A percentile compares a stretch with the other conserved stretches of the same genome.
phyloP scores from a whole-genome alignment of 2,329 filamentous ascomycete genomes.

The Diaporthe batatas region DNA sequence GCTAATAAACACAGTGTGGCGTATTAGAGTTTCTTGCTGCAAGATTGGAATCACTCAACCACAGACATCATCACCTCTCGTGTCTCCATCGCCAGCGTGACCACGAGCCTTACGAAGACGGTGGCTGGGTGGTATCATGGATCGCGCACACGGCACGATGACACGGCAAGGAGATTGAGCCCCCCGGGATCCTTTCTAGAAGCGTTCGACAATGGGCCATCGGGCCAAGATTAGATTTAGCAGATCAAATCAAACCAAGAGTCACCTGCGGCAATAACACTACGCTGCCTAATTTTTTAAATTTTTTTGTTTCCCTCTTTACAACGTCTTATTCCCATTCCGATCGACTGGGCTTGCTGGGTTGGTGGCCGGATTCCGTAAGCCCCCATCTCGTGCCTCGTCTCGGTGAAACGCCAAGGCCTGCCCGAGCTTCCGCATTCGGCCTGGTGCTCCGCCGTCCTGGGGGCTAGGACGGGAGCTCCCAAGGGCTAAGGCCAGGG shows the following conservation, averaged over 20 bases:
- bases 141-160: slow-evolving; percentile 9
- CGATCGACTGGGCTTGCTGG: slow-evolving; percentile 24
- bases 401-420: slow-evolving; percentile 34
- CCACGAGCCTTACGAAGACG: neutral
- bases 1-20: neutral
- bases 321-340: neutral
- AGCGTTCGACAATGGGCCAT: slow-evolving; percentile 1
- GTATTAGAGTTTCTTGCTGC: slow-evolving; percentile 21
- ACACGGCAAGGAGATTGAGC: slow-evolving; percentile 25
- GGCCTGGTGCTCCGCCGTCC: slow-evolving; percentile 20
- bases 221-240: neutral
- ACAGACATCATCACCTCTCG: neutral
- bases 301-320: neutral
- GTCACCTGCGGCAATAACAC: neutral
- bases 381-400: slow-evolving; percentile 21
- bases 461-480: neutral
- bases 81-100: neutral
- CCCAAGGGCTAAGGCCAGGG: too few species aligned
- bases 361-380: slow-evolving; percentile 10
- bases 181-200: slow-evolving; percentile 7
- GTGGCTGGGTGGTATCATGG: neutral
- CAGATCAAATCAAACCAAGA: neutral
- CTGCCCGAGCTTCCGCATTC: slow-evolving; percentile 24
- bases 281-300: neutral
- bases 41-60: neutral